Evolutionary conservation across 2,329 filamentous ascomycete species (phyloP).

Genomic region (Fusarium xylarioides): DNA sequence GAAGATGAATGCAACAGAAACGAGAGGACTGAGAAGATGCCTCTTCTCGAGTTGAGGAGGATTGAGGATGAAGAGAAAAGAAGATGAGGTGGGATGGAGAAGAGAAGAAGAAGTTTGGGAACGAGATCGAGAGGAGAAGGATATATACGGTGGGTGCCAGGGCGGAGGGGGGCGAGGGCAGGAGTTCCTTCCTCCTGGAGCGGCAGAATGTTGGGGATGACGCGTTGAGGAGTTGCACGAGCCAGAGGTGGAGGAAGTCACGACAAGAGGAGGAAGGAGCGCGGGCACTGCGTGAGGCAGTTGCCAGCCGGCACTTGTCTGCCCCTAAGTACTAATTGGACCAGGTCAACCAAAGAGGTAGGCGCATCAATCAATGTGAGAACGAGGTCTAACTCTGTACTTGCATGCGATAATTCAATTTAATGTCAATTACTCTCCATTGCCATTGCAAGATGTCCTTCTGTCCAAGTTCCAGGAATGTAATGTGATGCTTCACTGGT

Average conservation of each 20-base stretch:
- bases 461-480: background rate
- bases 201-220: constrained; percentile 31
- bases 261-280: constrained; percentile 20
- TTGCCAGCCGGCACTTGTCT: background rate
- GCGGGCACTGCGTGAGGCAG: background rate
- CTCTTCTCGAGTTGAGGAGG: constrained; percentile 16
- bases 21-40: constrained; percentile 25
- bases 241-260: constrained; percentile 17
- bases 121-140: constrained; percentile 1
- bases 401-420: background rate
- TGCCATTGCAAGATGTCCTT: background rate
- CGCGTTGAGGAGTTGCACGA: constrained; percentile 8
- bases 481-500: background rate
- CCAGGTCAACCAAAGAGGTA: background rate
- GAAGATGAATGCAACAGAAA: constrained; percentile 25
- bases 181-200: constrained; percentile 33
- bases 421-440: background rate
- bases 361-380: background rate
- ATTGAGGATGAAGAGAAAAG: constrained; percentile 28
- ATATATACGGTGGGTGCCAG: constrained; percentile 5
- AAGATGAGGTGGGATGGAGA: constrained; percentile 16
- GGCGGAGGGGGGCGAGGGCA: constrained; percentile 3
- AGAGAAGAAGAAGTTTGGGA: constrained; percentile 14
- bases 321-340: background rate
- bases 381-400: background rate